Percentiles rank a stretch among this genome's conserved stretches.
These are phyloP conservation scores for Lactarius trivialis DNA, from an alignment of 768 basidiomycete species.

Conservation along the genomic window DNA sequence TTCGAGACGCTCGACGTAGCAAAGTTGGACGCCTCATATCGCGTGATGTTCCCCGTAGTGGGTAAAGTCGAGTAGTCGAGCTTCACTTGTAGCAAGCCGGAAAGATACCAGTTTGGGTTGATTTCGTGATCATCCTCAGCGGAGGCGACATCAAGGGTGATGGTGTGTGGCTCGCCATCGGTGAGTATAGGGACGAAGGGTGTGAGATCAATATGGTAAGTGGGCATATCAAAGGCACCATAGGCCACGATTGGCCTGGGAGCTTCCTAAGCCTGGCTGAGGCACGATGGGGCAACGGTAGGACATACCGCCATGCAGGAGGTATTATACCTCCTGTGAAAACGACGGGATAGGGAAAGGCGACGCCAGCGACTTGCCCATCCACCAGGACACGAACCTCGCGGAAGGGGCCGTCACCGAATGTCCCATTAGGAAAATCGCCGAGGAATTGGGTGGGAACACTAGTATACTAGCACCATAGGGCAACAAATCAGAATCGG, in stretches of 20 bases:
- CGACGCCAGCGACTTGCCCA: constrained; percentile 46
- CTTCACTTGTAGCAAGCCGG: constrained; percentile 59
- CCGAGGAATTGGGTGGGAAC: constrained; percentile 51
- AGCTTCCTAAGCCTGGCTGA: neutral
- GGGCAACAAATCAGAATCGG: neutral
- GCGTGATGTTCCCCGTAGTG: constrained; percentile 62
- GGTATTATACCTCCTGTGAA: constrained; percentile 39
- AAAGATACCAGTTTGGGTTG: constrained; percentile 73
- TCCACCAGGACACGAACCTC: constrained; percentile 59
- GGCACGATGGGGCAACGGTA: neutral
- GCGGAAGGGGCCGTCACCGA: constrained; percentile 50
- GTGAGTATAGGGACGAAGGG: neutral
- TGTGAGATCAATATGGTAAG: neutral
- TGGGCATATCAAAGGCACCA: neutral
- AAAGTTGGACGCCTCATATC: constrained; percentile 51
- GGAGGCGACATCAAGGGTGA: constrained; percentile 68
- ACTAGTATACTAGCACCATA: constrained; percentile 59
- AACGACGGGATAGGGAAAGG: constrained; percentile 43
- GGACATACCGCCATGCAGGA: constrained; percentile 56
- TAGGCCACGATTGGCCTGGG: constrained; percentile 50
- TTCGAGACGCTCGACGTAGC: constrained; percentile 46
- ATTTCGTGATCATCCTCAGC: constrained; percentile 60
- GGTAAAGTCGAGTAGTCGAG: constrained; percentile 55
- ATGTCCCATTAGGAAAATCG: constrained; percentile 45
- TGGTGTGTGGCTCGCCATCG: constrained; percentile 45